A percentile compares a stretch with the other conserved stretches of the same genome.
Evolutionary conservation across 495 filamentous ascomycete genomes (phyloP).

Genomic region (Podospora pseudopauciseta): DNA sequence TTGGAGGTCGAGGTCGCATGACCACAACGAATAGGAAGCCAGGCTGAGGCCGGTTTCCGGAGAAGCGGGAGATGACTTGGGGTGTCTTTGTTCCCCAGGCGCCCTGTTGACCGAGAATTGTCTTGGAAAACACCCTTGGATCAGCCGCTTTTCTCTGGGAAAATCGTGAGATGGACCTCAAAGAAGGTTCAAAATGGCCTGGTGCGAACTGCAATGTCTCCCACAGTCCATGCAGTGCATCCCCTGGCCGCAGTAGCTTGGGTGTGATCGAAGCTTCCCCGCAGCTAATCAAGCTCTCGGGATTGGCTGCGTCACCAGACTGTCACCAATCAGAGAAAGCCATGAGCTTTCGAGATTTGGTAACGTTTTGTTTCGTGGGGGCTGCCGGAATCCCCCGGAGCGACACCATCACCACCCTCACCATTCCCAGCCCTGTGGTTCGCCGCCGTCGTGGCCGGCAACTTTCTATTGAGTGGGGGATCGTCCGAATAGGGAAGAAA

Average conservation of each 20-base stretch:
- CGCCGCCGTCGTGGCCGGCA: not conserved
- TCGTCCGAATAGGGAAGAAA: not conserved
- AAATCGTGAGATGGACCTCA: not conserved
- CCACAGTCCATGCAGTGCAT: slow-evolving; percentile 16
- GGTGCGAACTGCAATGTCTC: not conserved
- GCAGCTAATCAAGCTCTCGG: slow-evolving; percentile 17
- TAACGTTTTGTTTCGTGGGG: slow-evolving; percentile 28
- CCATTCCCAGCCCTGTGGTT: not conserved
- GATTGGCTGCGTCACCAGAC: slow-evolving; percentile 13
- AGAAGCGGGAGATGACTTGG: not conserved
- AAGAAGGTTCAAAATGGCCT: slow-evolving; percentile 7
- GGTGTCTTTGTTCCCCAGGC: not conserved
- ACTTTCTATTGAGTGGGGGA: not conserved
- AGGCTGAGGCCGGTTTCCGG: slow-evolving; percentile 4
- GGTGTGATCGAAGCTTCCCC: slow-evolving; percentile 26
- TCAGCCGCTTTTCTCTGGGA: not conserved
- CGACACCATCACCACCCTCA: not conserved
- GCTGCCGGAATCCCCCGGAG: not conserved
- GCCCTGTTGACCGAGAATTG: not conserved
- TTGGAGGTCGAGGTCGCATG: slow-evolving; percentile 8
- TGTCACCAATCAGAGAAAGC: slow-evolving; percentile 24
- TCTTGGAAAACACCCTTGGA: not conserved
- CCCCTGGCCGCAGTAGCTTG: slow-evolving; percentile 27
- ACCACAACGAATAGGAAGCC: slow-evolving; percentile 8
- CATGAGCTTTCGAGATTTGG: slow-evolving; percentile 33